Evolutionary conservation across 306 rosid species (phyloP), one percentile per base, ranked within the genome.

Genomic region (Sophora flavescens): DNA sequence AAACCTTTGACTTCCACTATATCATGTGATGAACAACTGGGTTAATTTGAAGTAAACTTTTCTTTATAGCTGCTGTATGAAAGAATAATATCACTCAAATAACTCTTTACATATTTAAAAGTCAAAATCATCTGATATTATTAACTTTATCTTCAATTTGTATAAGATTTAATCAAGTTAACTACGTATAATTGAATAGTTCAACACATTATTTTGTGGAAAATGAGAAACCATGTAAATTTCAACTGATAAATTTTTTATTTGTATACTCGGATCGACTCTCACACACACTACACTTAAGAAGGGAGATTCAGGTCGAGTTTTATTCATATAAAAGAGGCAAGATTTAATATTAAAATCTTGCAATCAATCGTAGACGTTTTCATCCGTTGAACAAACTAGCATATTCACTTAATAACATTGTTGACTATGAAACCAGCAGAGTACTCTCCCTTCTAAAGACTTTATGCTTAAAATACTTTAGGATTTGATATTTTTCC

Each of bases 1-100:
- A 70, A 61, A 35, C 61, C 63, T 18, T 39, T 77, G 45, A 67
- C 50, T 45, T 56, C 38, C 70, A 64, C 3, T 22, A 12, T 14
- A 60, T 48, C 18, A 44, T 69, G 52, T 61, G 51, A 72, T 63
- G 51, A 44, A 30, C 52, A 41, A 41, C 15, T 10, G 54, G 54
- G 32, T 70, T 22, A 22, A 22, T 22, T 52, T 62, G 26, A 16
- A 7, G 51, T 30, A 33, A 16, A 16, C 3, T 48, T 44, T 77
- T 44, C 33, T 6, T 32, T n/a, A 16, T 35, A 11, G 63, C 63
- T 61, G 22, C 3, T 5, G 3, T 36, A 65, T 9, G 48, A 57
- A 38, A 22, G n/a, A 56, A 57, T 35, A 8, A 18, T 22, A 26
- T 7, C 13, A 11, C 75, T 53, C 17, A 33, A 48, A 32, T 56